These are phyloP conservation scores for Scenedesmus sp. DNA, from an alignment of 163 green algal genomes.

Conservation along the genomic window DNA sequence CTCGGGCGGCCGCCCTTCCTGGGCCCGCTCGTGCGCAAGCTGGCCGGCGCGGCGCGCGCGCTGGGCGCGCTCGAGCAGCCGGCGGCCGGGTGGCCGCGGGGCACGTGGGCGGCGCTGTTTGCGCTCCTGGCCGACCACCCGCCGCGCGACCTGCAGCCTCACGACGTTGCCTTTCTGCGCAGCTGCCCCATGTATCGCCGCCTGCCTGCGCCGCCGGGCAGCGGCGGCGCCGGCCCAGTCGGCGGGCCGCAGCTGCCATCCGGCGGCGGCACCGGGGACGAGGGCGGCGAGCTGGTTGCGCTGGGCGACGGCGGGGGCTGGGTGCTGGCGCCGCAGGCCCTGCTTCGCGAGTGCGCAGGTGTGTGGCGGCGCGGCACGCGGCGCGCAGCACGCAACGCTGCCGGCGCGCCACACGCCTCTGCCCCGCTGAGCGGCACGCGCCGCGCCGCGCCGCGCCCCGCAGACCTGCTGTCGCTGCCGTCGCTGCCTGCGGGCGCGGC, in stretches of 20 bases:
- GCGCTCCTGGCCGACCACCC: constrained; percentile 29
- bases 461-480: constrained; percentile 16
- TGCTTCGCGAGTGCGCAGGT: constrained; percentile 21
- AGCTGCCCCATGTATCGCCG: constrained; percentile 19
- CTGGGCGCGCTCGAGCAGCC: not conserved
- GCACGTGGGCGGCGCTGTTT: constrained; percentile 23
- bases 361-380: too few relatives aligned
- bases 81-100: not conserved
- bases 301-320: constrained; percentile 5
- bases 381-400: too few relatives aligned
- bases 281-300: constrained; percentile 32
- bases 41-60: not conserved
- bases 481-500: not conserved
- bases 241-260: not conserved
- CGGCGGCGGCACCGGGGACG: too few relatives aligned
- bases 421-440: too few relatives aligned
- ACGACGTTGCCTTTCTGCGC: constrained; percentile 1
- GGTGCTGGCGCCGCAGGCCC: constrained; percentile 22
- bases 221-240: not conserved
- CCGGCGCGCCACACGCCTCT: too few relatives aligned
- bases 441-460: not conserved
- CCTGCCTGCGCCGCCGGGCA: too few relatives aligned
- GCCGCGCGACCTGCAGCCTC: constrained; percentile 11
- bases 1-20: constrained; percentile 36
- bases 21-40: constrained; percentile 32